Evolutionary conservation across 2,329 filamentous ascomycete species (phyloP).

Genomic region (Fusarium sp.): DNA sequence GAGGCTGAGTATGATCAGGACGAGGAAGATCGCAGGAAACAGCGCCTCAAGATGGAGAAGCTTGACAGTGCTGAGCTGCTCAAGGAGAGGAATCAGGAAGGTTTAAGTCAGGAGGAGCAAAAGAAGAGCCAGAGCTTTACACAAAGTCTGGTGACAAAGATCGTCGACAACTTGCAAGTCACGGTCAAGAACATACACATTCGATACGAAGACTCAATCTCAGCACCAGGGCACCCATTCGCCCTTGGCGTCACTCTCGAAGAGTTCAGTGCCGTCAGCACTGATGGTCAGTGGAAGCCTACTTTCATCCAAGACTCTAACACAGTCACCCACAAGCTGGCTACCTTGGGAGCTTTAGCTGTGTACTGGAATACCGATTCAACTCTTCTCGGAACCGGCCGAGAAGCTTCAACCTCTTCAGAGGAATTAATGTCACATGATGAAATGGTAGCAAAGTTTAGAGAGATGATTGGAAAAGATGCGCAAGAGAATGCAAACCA

Average conservation of each 20-base stretch:
- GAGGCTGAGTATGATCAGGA: slow-evolving; percentile 93
- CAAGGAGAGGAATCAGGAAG: slow-evolving; percentile 91
- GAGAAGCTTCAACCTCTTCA: slow-evolving; percentile 63
- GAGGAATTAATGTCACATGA: slow-evolving; percentile 74
- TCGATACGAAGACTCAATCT: slow-evolving; percentile 97
- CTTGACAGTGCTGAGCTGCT: slow-evolving; percentile 94
- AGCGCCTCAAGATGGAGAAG: slow-evolving; percentile 98
- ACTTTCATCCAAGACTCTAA: slow-evolving; percentile 93
- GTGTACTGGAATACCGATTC: slow-evolving; percentile 99
- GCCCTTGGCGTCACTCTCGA: slow-evolving; percentile 91
- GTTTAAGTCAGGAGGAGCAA: slow-evolving; percentile 93
- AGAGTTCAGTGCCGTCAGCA: slow-evolving; percentile 97
- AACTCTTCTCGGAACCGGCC: slow-evolving; percentile 81
- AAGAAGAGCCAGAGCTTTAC: slow-evolving; percentile 98
- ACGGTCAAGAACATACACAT: slow-evolving; percentile 98
- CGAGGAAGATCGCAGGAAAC: slow-evolving; percentile 86
- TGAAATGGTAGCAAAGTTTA: slow-evolving; percentile 81
- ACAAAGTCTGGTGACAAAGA: slow-evolving; percentile 91
- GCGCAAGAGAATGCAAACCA: slow-evolving; percentile 70
- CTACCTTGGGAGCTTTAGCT: slow-evolving; percentile 86
- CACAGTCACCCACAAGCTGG: slow-evolving; percentile 89
- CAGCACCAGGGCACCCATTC: slow-evolving; percentile 93
- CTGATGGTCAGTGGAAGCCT: slow-evolving; percentile 92
- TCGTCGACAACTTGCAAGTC: slow-evolving; percentile 98
- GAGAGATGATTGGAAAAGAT: slow-evolving; percentile 79